A percentile compares a stretch with the other conserved stretches of the same genome.
These are phyloP conservation scores for Penicillium riverlandense DNA, from an alignment of 495 filamentous ascomycete genomes.

Conservation along the genomic window DNA sequence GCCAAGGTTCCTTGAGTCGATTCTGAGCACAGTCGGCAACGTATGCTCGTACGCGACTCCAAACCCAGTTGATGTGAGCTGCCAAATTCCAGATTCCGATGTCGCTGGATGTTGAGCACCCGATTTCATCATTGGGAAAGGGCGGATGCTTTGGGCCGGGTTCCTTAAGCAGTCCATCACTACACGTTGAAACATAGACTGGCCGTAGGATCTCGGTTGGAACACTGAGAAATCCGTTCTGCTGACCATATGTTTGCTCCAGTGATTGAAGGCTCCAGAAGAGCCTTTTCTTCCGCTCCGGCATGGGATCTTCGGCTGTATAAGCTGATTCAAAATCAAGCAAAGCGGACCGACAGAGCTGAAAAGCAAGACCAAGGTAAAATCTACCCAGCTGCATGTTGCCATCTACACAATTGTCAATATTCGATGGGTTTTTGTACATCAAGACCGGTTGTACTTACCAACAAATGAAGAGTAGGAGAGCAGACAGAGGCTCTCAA, in stretches of 20 bases:
- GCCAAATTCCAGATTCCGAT: conserved; percentile 37
- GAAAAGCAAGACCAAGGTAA: conserved; percentile 34
- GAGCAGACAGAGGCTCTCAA: conserved; percentile 38
- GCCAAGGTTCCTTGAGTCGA: conserved; percentile 37
- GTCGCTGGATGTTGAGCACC: conserved; percentile 21
- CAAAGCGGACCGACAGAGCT: conserved; percentile 38
- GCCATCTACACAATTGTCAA: conserved; percentile 25
- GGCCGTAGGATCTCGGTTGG: conserved; percentile 26
- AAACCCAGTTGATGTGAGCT: conserved; percentile 39
- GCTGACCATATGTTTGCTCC: conserved; percentile 35
- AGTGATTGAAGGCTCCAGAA: conserved; percentile 40
- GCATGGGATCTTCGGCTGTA: conserved; percentile 15
- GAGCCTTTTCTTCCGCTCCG: conserved; percentile 35
- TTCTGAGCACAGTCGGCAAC: conserved; percentile 34
- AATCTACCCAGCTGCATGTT: conserved; percentile 33
- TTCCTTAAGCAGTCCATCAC: conserved; percentile 10
- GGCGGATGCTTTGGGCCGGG: conserved; percentile 21
- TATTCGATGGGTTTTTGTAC: neutral
- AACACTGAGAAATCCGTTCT: conserved; percentile 28
- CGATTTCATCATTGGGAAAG: conserved; percentile 28
- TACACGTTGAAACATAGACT: conserved; percentile 15
- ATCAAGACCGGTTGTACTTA: conserved; percentile 2
- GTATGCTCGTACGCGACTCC: conserved; percentile 34
- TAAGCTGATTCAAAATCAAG: conserved; percentile 32
- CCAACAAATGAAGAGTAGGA: conserved; percentile 38